Evolutionary conservation across 805 yeast species (phyloP).

Genomic region (Kodamaea nitidulidarum): DNA sequence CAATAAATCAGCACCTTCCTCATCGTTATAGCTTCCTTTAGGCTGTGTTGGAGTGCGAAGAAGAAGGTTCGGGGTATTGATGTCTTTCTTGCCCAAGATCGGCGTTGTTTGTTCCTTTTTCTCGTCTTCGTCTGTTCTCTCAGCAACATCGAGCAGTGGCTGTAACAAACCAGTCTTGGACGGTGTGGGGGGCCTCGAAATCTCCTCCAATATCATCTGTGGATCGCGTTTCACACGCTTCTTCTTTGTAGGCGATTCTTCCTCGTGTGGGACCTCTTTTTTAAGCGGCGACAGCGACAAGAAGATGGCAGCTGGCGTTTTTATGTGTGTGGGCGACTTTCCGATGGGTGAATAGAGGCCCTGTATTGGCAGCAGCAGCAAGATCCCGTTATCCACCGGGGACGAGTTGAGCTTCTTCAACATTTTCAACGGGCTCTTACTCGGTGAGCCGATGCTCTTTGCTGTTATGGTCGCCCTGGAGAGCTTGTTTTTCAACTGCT

Average conservation of each 20-base stretch:
- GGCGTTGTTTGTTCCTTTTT: conserved; percentile 13
- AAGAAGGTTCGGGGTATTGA: conserved; percentile 10
- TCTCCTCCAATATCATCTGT: conserved; percentile 30
- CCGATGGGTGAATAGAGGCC: conserved; percentile 37
- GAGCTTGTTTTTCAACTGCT: conserved; percentile 38
- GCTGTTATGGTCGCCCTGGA: conserved; percentile 44
- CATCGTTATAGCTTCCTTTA: conserved; percentile 26
- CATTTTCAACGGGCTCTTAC: conserved; percentile 30
- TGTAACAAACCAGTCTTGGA: conserved; percentile 15
- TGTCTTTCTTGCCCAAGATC: conserved; percentile 12
- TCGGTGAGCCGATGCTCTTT: conserved; percentile 22
- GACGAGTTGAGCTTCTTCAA: conserved; percentile 23
- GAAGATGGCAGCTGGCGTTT: conserved; percentile 31
- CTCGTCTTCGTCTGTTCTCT: conserved; percentile 3
- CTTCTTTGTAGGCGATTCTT: conserved; percentile 34
- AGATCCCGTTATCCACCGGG: conserved; percentile 11
- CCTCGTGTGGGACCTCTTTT: conserved; percentile 14
- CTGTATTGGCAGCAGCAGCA: conserved; percentile 26
- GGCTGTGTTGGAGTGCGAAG: conserved; percentile 37
- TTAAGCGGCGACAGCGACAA: conserved; percentile 35
- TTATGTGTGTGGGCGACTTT: conserved; percentile 38
- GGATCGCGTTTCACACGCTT: conserved; percentile 12
- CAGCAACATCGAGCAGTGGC: conserved; percentile 12
- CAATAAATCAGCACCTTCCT: conserved; percentile 78
- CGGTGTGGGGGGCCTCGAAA: conserved; percentile 26